These are phyloP conservation scores for Nitzschia putrida DNA, from an alignment of 108 stramenopile species.

Conservation along the genomic window DNA sequence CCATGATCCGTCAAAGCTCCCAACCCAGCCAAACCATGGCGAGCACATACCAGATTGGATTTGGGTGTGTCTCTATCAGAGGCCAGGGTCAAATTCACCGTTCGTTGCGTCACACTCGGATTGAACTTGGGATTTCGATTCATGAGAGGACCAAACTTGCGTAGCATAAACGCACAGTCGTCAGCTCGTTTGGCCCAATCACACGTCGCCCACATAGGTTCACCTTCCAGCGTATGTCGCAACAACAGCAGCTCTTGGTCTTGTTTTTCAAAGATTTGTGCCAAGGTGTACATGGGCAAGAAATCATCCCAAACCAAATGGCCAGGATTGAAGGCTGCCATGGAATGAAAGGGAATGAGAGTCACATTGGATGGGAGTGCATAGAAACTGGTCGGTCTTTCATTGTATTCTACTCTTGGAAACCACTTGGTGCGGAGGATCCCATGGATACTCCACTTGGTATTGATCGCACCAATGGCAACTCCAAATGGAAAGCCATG, in stretches of 20 bases:
- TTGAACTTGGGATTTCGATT: conserved; percentile 13
- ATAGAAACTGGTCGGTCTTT: conserved; percentile 19
- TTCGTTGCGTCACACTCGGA: conserved; percentile 14
- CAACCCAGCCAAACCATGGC: conserved; percentile 51
- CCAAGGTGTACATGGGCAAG: conserved; percentile 32
- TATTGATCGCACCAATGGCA: conserved; percentile 60
- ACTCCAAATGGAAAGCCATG: conserved; percentile 24
- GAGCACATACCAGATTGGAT: conserved; percentile 47
- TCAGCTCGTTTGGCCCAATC: conserved; percentile 30
- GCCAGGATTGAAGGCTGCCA: conserved; percentile 56
- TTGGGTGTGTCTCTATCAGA: not conserved
- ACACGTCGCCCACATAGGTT: conserved; percentile 39
- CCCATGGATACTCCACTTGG: conserved; percentile 48
- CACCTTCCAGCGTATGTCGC: conserved; percentile 24
- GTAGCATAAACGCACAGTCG: conserved; percentile 36
- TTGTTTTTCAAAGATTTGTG: conserved; percentile 42
- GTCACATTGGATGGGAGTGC: conserved; percentile 38
- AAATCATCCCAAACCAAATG: conserved; percentile 65
- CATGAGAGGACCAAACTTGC: conserved; percentile 54
- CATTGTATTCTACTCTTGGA: conserved; percentile 25
- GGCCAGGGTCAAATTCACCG: not conserved
- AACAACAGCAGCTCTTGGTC: conserved; percentile 22
- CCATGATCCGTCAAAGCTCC: conserved; percentile 66
- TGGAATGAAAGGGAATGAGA: conserved; percentile 59
- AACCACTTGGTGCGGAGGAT: conserved; percentile 47